phyloP scores from a whole-genome alignment of 306 rosid genomes.

The Casuarina glauca region DNA sequence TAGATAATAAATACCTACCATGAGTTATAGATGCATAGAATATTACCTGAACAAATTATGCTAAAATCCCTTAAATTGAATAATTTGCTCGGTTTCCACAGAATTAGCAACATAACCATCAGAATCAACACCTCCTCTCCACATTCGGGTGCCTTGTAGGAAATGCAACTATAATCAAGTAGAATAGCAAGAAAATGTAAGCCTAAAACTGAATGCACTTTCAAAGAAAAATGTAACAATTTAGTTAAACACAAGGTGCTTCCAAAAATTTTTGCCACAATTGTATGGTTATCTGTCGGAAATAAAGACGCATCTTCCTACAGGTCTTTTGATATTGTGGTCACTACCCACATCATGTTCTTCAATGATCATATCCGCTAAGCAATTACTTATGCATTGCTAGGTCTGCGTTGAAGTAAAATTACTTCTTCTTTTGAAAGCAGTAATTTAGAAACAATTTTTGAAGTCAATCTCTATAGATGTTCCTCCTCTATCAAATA shows the following conservation, averaged over 20 bases:
- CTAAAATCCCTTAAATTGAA: constrained; percentile 79
- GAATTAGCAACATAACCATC: constrained; percentile 96
- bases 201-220: neutral
- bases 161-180: constrained; percentile 29
- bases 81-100: constrained; percentile 90
- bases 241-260: neutral
- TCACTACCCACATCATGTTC: neutral
- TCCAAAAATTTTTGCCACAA: neutral
- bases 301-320: neutral
- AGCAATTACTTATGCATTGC: neutral
- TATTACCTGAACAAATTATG: constrained; percentile 87
- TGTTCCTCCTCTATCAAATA: neutral
- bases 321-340: neutral
- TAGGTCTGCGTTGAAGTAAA: neutral
- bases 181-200: constrained; percentile 14
- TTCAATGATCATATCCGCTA: neutral
- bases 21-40: constrained; percentile 10
- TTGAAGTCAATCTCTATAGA: neutral
- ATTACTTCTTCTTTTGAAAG: neutral
- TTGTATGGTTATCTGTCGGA: neutral
- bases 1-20: neutral
- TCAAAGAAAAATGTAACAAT: neutral
- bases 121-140: constrained; percentile 98
- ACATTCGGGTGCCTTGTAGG: constrained; percentile 86
- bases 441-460: neutral